Evolutionary conservation across 225 moss, liverwort and hornwort species (phyloP).

Genomic region (Physcomitrellopsis africana): DNA sequence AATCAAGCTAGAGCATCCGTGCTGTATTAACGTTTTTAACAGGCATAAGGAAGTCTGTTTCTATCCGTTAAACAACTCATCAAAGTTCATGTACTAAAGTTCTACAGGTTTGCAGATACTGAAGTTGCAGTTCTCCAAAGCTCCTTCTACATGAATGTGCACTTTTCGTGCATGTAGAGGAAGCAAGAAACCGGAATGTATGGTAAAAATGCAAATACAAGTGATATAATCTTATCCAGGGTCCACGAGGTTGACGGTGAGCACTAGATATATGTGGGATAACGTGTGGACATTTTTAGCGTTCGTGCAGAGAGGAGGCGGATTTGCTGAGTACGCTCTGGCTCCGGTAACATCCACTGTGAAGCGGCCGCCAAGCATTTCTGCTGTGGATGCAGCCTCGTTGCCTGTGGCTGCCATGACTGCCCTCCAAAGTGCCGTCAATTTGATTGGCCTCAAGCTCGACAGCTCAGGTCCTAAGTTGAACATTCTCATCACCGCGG

Average conservation of each 20-base stretch:
- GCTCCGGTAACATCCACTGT: conserved; percentile 56
- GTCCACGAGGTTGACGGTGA: background rate
- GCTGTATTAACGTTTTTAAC: too few species aligned
- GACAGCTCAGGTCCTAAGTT: conserved; percentile 69
- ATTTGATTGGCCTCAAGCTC: conserved; percentile 62
- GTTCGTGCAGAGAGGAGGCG: conserved; percentile 46
- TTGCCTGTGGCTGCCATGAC: conserved; percentile 73
- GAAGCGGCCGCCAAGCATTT: conserved; percentile 54
- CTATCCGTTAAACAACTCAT: too few species aligned
- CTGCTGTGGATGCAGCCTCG: conserved; percentile 67
- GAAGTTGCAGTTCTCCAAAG: too few species aligned
- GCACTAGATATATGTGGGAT: background rate
- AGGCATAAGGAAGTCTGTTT: too few species aligned
- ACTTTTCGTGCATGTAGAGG: too few species aligned
- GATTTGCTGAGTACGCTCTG: conserved; percentile 72
- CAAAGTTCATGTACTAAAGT: too few species aligned
- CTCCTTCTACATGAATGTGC: too few species aligned
- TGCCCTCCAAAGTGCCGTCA: conserved; percentile 64
- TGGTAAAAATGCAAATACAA: too few species aligned
- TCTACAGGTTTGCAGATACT: too few species aligned
- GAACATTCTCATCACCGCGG: conserved; percentile 71
- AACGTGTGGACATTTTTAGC: background rate
- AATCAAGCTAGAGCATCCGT: too few species aligned
- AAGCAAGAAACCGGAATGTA: too few species aligned
- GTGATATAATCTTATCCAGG: background rate